Evolutionary conservation across 169 alveolate species (phyloP), one percentile per base, ranked within the genome.

Genomic region (Neospora caninum): DNA sequence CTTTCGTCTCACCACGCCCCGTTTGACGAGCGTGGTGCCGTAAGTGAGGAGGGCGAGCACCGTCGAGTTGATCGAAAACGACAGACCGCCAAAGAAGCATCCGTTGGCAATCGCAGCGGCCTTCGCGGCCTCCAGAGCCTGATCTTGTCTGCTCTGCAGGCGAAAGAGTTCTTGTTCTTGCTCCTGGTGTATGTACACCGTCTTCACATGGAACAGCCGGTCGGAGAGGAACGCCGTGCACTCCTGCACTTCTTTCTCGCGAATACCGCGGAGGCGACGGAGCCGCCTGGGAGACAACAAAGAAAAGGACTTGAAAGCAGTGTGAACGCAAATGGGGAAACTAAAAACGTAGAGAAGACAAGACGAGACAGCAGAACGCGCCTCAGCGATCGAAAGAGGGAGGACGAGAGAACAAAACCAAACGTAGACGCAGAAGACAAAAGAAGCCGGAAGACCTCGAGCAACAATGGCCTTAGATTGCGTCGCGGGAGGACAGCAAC

Each of bases 131-230:
- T 49, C 69, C 34, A 91, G 53, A 34, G 70, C 67, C 94, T 91
- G 58, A 43, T 38, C 31, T 31, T 84, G 53, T 39, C 27, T 54
- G n/a, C 42, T 58, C 67, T 64, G 54, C 38, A 64, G 41, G 42
- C 91, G 94, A 1, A 0, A 27, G 16, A 29, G n/a, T n/a, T 91
- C 91, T 73, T 89, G 93, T 73, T 89, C 87, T 73, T 89, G 93
- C 88, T 89, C 87, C 93, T 89, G 93, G 88, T 89, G 93, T 67
- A 89, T 45, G 73, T 89, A 89, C 88, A 89, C 93, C 88, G 88
- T 78, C 41, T 49, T 31, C 73, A 39, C 69, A n/a, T 78, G 87
- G 69, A 58, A 43, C 49, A 89, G 88, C 31, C 93, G 93, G 73
- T 89, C 88, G 41, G 82, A 20, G 34, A 45, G 87, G 38, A 67